phyloP scores from a whole-genome alignment of 805 yeast species.

The Candida patagonica region DNA sequence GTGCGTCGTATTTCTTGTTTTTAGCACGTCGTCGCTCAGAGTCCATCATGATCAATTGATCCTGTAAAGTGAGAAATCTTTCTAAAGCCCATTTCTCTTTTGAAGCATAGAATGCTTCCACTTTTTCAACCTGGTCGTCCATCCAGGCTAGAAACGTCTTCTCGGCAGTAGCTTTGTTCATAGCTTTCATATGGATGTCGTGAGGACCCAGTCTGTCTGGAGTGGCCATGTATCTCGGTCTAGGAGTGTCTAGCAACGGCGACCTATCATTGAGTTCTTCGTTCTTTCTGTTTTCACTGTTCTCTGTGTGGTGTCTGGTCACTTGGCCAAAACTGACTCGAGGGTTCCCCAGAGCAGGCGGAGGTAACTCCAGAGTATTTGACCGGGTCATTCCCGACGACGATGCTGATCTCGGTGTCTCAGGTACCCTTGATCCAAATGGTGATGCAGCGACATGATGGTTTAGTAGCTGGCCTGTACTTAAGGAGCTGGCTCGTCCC shows the following conservation, averaged over 20 bases:
- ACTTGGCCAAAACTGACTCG: background rate
- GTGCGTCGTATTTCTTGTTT: constrained; percentile 4
- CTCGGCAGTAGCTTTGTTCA: constrained; percentile 27
- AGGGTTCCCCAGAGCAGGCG: constrained; percentile 5
- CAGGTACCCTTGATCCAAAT: background rate
- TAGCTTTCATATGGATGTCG: constrained; percentile 7
- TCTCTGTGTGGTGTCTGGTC: background rate
- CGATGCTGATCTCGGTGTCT: constrained; percentile 1
- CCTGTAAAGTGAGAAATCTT: constrained; percentile 53
- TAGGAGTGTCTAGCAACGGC: constrained; percentile 15
- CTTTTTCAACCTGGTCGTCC: constrained; percentile 48
- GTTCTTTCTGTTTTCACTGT: background rate
- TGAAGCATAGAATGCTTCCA: constrained; percentile 50
- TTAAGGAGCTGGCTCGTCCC: background rate
- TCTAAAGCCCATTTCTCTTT: constrained; percentile 53
- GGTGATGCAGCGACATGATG: constrained; percentile 1
- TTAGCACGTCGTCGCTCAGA: background rate
- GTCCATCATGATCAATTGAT: constrained; percentile 41
- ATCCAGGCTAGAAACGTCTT: constrained; percentile 58
- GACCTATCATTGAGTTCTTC: constrained; percentile 17
- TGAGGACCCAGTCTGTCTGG: constrained; percentile 4
- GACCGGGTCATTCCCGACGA: background rate
- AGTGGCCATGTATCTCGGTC: constrained; percentile 3
- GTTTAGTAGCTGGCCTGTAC: constrained; percentile 2
- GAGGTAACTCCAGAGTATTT: constrained; percentile 8